phyloP scores from a whole-genome alignment of 2,329 filamentous ascomycete species.

The Cladorrhinum sp. region DNA sequence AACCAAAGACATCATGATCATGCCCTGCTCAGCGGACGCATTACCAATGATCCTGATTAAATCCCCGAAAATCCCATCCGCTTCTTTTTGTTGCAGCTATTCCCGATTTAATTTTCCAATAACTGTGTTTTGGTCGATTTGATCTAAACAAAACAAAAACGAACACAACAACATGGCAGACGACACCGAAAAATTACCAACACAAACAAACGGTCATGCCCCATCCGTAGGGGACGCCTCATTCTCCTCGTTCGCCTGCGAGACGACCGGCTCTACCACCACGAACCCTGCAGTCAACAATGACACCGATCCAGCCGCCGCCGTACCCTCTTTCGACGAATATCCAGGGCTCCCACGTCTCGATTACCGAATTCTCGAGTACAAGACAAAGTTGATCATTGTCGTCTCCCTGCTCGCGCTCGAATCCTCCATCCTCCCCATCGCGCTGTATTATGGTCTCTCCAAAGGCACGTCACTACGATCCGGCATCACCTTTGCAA shows the following conservation, averaged over 20 bases:
- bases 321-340: conserved; percentile 15
- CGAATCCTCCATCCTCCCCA: conserved; percentile 47
- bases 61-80: neutral
- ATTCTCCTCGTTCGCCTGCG: neutral
- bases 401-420: conserved; percentile 48
- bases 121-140: neutral
- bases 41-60: neutral
- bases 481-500: conserved; percentile 45
- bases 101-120: neutral
- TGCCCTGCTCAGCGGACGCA: neutral
- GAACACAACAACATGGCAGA: conserved; percentile 1
- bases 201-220: neutral
- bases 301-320: neutral
- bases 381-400: conserved; percentile 44
- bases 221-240: neutral
- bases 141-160: neutral
- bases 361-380: conserved; percentile 37
- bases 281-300: neutral
- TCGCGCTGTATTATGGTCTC: conserved; percentile 52
- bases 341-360: conserved; percentile 30
- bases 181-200: neutral
- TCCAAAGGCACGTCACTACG: conserved; percentile 37
- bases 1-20: conserved; percentile 7
- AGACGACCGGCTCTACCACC: neutral
- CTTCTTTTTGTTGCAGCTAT: neutral